phyloP scores from a whole-genome alignment of 2,329 filamentous ascomycete genomes.

The Phaeoacremonium minimum region DNA sequence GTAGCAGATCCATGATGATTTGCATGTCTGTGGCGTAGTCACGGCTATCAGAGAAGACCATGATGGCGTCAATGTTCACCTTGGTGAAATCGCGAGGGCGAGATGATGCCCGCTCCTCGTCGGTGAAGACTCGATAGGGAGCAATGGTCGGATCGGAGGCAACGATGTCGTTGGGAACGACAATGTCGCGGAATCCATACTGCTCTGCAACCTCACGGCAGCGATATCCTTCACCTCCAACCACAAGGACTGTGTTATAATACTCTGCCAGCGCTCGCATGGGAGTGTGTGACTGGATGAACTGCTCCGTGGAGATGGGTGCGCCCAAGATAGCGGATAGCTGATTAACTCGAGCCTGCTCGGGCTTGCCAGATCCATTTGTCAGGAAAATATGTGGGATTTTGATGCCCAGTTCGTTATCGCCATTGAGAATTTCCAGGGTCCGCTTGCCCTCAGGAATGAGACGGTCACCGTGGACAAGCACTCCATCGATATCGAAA shows the following conservation, averaged over 20 bases:
- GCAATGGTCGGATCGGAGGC: slow-evolving; percentile 66
- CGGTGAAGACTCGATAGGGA: slow-evolving; percentile 64
- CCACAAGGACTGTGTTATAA: slow-evolving; percentile 71
- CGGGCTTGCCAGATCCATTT: slow-evolving; percentile 70
- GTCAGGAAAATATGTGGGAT: slow-evolving; percentile 72
- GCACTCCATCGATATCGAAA: slow-evolving; percentile 75
- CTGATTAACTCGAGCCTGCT: slow-evolving; percentile 60
- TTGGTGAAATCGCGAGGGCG: slow-evolving; percentile 69
- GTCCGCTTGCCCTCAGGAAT: slow-evolving; percentile 64
- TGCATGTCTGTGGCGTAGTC: slow-evolving; percentile 74
- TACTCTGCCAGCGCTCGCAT: slow-evolving; percentile 74
- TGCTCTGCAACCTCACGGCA: slow-evolving; percentile 69
- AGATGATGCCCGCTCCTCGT: slow-evolving; percentile 62
- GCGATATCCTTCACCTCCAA: slow-evolving; percentile 71
- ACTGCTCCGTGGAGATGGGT: slow-evolving; percentile 66
- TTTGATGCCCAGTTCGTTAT: slow-evolving; percentile 75
- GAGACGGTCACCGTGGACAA: slow-evolving; percentile 67
- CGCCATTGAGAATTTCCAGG: slow-evolving; percentile 68
- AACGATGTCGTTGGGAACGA: slow-evolving; percentile 70
- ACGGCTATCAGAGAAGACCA: slow-evolving; percentile 70
- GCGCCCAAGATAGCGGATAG: slow-evolving; percentile 61
- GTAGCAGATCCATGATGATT: slow-evolving; percentile 70
- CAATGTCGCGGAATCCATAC: slow-evolving; percentile 70
- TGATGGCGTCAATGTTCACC: slow-evolving; percentile 68
- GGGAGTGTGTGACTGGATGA: slow-evolving; percentile 73